These are phyloP conservation scores for Cryptococcus sp. DNA, from an alignment of 1,284 basidiomycete species.

Conservation along the genomic window DNA sequence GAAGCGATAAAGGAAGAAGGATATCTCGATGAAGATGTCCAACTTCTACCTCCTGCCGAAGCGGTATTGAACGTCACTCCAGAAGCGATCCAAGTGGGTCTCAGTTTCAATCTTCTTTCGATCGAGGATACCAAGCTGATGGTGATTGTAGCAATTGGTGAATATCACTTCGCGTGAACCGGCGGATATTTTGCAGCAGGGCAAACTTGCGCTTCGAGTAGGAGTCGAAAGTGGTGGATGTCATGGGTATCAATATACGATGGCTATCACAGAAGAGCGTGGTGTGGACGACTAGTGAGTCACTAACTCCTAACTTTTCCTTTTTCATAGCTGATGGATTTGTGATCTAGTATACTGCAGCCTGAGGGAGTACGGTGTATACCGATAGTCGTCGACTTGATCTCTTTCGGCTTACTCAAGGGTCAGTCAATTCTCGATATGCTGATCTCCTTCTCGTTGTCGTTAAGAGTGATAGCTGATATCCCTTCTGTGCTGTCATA, in stretches of 20 bases:
- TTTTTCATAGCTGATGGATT: neutral
- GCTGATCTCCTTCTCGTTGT: neutral
- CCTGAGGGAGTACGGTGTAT: slow-evolving; percentile 43
- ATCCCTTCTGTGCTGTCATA: slow-evolving; percentile 41
- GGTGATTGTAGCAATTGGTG: slow-evolving; percentile 42
- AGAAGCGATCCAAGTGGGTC: slow-evolving; percentile 42
- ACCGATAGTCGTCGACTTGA: slow-evolving; percentile 50
- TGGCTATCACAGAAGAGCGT: slow-evolving; percentile 56
- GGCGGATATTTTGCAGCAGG: slow-evolving; percentile 36
- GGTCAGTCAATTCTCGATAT: slow-evolving; percentile 25
- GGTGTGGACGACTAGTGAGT: slow-evolving; percentile 58
- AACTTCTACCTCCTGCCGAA: slow-evolving; percentile 38
- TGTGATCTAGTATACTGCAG: slow-evolving; percentile 36
- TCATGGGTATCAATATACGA: slow-evolving; percentile 62
- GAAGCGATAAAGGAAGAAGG: slow-evolving; percentile 48
- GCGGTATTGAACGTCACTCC: slow-evolving; percentile 45
- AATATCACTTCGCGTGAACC: slow-evolving; percentile 51
- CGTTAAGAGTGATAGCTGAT: slow-evolving; percentile 34
- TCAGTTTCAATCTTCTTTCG: neutral
- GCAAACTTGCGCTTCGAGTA: slow-evolving; percentile 55
- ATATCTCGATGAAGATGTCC: slow-evolving; percentile 46
- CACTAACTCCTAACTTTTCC: neutral
- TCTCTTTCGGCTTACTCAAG: slow-evolving; percentile 50
- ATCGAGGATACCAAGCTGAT: neutral
- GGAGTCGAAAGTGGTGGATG: slow-evolving; percentile 61